These are phyloP conservation scores for Ailanthus altissimus DNA, from an alignment of 345 rosid genomes.

Conservation along the genomic window DNA sequence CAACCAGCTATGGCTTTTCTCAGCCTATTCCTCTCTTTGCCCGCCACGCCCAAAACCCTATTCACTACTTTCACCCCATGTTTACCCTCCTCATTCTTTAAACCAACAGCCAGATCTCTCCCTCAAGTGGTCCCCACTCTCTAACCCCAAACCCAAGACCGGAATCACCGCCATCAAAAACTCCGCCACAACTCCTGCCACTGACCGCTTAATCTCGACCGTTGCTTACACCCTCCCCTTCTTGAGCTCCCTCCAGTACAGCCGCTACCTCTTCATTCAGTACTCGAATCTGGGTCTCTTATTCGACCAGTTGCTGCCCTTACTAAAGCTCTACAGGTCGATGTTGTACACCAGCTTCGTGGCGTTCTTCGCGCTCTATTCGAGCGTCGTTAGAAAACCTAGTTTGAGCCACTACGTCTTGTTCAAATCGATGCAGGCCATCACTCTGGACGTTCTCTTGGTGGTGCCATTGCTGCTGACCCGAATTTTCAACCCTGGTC, in stretches of 20 bases:
- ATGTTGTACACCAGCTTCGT: constrained; percentile 82
- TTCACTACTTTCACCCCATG: constrained; percentile 10
- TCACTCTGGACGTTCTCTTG: constrained; percentile 80
- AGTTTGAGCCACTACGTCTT: constrained; percentile 65
- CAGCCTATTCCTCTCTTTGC: constrained; percentile 1
- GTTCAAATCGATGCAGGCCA: constrained; percentile 93
- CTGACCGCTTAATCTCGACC: constrained; percentile 72
- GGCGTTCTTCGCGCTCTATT: constrained; percentile 81
- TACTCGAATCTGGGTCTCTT: constrained; percentile 54
- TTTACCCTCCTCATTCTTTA: not conserved
- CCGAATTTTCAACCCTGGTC: constrained; percentile 67
- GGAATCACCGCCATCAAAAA: constrained; percentile 16
- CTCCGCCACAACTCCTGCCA: constrained; percentile 62
- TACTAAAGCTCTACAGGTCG: constrained; percentile 71
- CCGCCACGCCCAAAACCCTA: not conserved
- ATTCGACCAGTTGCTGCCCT: constrained; percentile 73
- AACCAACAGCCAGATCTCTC: not conserved
- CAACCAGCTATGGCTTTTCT: constrained; percentile 5
- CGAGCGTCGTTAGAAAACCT: constrained; percentile 83
- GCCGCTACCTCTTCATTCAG: constrained; percentile 69
- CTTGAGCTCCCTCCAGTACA: constrained; percentile 86
- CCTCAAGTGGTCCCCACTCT: no score
- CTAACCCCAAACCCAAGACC: constrained; percentile 1
- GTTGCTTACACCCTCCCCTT: constrained; percentile 82
- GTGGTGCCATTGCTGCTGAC: constrained; percentile 67